Base-by-base conservation (phyloP, 805 yeast genomes). In the Starmera pachycereana region DNA sequence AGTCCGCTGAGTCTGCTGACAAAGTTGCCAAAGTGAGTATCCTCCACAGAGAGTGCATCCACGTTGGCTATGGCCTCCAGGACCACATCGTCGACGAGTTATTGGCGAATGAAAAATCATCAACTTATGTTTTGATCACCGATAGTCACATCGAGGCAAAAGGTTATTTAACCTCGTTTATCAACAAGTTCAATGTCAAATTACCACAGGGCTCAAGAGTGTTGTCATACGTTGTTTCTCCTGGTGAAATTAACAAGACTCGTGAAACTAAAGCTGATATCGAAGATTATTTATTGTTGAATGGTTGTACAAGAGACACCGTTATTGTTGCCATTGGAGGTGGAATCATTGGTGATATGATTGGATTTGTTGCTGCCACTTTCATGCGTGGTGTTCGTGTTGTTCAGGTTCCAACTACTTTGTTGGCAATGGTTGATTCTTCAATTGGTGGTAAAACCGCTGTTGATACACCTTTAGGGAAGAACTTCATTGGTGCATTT, bases 381-480 rank as follows among this genome's bases (percentile, higher is more conserved):
- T 92, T 92, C 61, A 92, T 92, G 98, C 76, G 98, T 58, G 98
- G 98, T 42, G 95, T 92, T 8, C 73, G 96, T 46, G 87, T 88
- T 42, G 80, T 88, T 35, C 98, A 92, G 61, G 72, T 92, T 27
- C 98, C 98, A 41, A 92, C 98, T 7, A 84, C 96, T 29, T 64
- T 92, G 47, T 71, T 92, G 46, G 81, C 98, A 8, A 92, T 92
- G 98, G 98, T 92, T 29, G 98, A 92, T 61, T 88, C 97, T 10
- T 86, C 97, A 5, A 87, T 92, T 51, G 98, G 98, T 44, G 98
- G 98, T 33, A 92, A 92, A 60, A 92, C 98, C 35, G 98, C 98
- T 33, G 89, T 92, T 42, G 98, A 92, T 58, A 89, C 97, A 12
- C 96, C 97, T 2, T 61, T 82, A 47, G 98, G 98, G 36, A 92